These are phyloP conservation scores for Claviceps africana DNA, from an alignment of 2,329 filamentous ascomycete species.

Conservation along the genomic window DNA sequence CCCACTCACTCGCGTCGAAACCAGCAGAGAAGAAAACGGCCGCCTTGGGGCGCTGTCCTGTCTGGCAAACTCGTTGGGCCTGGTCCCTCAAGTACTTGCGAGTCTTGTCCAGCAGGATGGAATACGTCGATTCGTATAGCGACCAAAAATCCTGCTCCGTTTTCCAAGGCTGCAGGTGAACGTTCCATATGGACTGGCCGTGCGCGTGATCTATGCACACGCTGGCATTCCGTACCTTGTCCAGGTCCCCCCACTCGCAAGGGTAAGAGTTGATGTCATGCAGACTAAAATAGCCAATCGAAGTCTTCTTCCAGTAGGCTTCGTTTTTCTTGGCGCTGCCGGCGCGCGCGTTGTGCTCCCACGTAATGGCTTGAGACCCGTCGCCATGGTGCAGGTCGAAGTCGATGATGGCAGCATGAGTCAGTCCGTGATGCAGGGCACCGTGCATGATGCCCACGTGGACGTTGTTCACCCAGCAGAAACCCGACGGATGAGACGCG, in stretches of 20 bases:
- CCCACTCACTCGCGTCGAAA: constrained; percentile 94
- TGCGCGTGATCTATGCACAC: constrained; percentile 90
- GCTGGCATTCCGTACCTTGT: constrained; percentile 88
- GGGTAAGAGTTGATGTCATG: constrained; percentile 99
- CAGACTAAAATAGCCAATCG: constrained; percentile 89
- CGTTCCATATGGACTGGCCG: constrained; percentile 89
- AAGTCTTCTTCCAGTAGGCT: constrained; percentile 63
- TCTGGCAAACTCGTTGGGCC: constrained; percentile 46
- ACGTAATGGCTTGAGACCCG: constrained; percentile 88
- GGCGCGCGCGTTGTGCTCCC: constrained; percentile 72
- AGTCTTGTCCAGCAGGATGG: constrained; percentile 64
- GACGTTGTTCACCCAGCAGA: constrained; percentile 98
- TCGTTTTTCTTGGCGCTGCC: constrained; percentile 51
- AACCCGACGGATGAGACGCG: constrained; percentile 75
- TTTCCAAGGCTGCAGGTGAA: constrained; percentile 82
- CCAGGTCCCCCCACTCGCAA: constrained; percentile 83
- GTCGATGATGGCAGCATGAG: constrained; percentile 86
- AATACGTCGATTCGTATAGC: constrained; percentile 70
- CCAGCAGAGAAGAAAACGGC: constrained; percentile 92
- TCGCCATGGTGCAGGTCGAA: constrained; percentile 88
- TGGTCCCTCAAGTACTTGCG: constrained; percentile 63
- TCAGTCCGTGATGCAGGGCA: constrained; percentile 68
- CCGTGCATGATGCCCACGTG: constrained; percentile 93
- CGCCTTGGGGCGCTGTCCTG: constrained; percentile 54
- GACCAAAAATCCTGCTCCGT: constrained; percentile 75